phyloP scores from a whole-genome alignment of 2,329 filamentous ascomycete species.

The Neofusicoccum parvum region DNA sequence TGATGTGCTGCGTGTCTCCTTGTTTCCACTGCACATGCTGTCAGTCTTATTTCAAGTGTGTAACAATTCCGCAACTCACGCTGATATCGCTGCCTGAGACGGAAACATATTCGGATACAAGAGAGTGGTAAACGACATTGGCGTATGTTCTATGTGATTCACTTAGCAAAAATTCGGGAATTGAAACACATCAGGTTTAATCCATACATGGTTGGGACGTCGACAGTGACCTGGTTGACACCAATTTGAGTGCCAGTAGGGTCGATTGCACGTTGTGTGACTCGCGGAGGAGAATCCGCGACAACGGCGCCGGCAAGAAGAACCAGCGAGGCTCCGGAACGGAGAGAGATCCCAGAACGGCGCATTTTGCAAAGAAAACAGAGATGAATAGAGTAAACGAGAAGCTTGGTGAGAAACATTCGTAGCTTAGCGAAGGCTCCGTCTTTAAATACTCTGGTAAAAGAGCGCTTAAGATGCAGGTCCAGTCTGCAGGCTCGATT shows the following conservation, averaged over 20 bases:
- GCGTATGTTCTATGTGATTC: not conserved
- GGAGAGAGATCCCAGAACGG: too few relatives aligned
- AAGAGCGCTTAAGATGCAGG: too few relatives aligned
- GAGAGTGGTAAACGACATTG: not conserved
- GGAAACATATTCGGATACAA: not conserved
- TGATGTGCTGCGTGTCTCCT: not conserved
- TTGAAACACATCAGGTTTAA: too few relatives aligned
- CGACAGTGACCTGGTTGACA: not conserved
- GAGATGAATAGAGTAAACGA: too few relatives aligned
- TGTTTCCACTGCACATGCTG: not conserved
- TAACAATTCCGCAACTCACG: not conserved
- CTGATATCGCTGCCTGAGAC: not conserved
- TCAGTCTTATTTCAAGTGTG: too few relatives aligned
- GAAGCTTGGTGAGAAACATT: too few relatives aligned
- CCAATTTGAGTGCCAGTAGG: not conserved
- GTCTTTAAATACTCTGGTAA: too few relatives aligned
- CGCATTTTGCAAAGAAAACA: too few relatives aligned
- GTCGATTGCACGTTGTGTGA: not conserved
- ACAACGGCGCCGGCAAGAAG: not conserved
- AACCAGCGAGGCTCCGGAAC: too few relatives aligned
- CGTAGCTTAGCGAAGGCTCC: too few relatives aligned
- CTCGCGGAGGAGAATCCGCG: not conserved
- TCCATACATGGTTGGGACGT: not conserved
- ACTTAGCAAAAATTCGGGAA: not conserved
- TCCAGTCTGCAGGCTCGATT: too few relatives aligned